Evolutionary conservation across 208 protist genomes (phyloP), one percentile per base, ranked within the genome.

Genomic region (Trypanosoma congolense): DNA sequence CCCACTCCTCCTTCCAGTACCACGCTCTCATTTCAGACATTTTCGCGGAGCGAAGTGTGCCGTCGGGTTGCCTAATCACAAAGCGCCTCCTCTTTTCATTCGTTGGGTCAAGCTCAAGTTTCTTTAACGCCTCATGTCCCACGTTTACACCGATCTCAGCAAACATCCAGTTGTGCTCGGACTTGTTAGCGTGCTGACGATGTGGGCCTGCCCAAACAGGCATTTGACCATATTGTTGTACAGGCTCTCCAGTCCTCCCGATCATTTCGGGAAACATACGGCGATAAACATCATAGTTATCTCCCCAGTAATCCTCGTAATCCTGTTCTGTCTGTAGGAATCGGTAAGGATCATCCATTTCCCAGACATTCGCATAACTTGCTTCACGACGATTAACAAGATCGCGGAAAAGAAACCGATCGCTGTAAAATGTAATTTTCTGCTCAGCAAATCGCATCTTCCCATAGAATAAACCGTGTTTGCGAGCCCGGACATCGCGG

Each of bases 1-100:
- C 90, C 90, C 90, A 96, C 70, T 96, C 85, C 69, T 96, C 90
- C 74, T 96, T 96, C 90, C 90, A 96, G 70, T 96, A 96, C 87
- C 88, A 96, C 25, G 88, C 88, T 21, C 89, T 86, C 85, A 96
- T 96, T 64, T 96, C 92, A n/a, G 88, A 95, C 88, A 94, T 96
- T 65, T 96, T 96, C 40, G 92, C 92, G 12, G 88, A 95, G 28
- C 92, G 85, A 72, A 96, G 75, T 49, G 88, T 92, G 10, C 92
- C 92, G 61, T 96, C 92, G 18, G 92, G 92, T 56, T 95, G 92
- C 8, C 89, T 75, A 56, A 96, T 91, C 33, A 96, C 72, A 58
- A 96, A 96, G 29, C 92, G 81, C 28, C 92, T 78, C 5, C 92
- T 69, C 70, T 96, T 96, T 64, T 95, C 86, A 71, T 96, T 96